These are phyloP conservation scores for Beta lomatogona DNA, from an alignment of 179 eudicot species.

Conservation along the genomic window DNA sequence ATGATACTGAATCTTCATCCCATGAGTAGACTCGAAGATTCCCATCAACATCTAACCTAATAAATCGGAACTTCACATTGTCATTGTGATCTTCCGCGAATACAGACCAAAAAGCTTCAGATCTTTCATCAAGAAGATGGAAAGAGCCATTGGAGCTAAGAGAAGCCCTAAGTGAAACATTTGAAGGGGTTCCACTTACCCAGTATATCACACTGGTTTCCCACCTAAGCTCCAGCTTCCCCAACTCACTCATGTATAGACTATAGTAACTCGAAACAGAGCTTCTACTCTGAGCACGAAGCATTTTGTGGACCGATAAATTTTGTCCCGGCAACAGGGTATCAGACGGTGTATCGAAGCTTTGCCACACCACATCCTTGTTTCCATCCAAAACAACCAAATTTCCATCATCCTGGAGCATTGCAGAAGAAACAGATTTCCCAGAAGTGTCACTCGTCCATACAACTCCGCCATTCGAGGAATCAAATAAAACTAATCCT, in stretches of 20 bases:
- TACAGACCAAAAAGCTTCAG: conserved; percentile 50
- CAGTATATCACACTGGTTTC: conserved; percentile 49
- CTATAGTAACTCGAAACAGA: conserved; percentile 59
- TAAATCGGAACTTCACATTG: conserved; percentile 49
- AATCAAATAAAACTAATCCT: conserved; percentile 52
- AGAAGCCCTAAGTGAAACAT: conserved; percentile 33
- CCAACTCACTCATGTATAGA: conserved; percentile 37
- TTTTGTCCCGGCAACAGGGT: conserved; percentile 62
- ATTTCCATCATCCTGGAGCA: conserved; percentile 57
- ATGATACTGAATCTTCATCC: conserved; percentile 39
- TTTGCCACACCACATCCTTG: conserved; percentile 57
- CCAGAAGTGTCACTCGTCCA: conserved; percentile 54
- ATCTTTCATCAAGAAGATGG: conserved; percentile 48
- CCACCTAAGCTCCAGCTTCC: conserved; percentile 52
- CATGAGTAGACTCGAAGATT: conserved; percentile 69
- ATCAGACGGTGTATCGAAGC: conserved; percentile 62
- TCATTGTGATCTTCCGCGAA: conserved; percentile 61
- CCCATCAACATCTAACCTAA: conserved; percentile 66
- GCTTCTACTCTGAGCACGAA: conserved; percentile 56
- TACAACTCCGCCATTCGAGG: conserved; percentile 34
- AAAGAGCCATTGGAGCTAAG: conserved; percentile 48
- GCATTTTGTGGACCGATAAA: conserved; percentile 37
- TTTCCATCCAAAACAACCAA: conserved; percentile 45
- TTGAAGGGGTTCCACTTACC: conserved; percentile 39
- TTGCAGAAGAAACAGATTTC: conserved; percentile 47